Conservation (phyloP, 1,139 yeast genomes). For the Suhomyces choctaworum region DNA sequence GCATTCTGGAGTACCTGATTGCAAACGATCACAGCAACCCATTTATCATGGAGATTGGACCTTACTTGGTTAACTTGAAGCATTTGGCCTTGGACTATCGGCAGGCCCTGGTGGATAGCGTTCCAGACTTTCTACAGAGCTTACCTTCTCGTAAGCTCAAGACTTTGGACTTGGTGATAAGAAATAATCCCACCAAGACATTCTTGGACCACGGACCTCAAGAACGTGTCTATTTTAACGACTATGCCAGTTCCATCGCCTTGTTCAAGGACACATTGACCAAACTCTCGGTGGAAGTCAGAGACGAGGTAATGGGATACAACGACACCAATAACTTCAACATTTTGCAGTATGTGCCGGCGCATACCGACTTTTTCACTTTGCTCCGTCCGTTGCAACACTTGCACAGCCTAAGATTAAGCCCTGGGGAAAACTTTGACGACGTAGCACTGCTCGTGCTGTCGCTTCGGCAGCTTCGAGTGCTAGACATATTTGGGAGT, state of each 20-base stretch:
- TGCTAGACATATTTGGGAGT: slow-evolving; percentile 50
- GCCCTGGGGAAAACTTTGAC: slow-evolving; percentile 32
- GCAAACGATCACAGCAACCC: slow-evolving; percentile 7
- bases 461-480: slow-evolving; percentile 30
- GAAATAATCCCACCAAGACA: slow-evolving; percentile 41
- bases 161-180: slow-evolving; percentile 45
- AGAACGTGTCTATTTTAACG: slow-evolving; percentile 22
- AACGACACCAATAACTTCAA: slow-evolving; percentile 8
- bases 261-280: slow-evolving; percentile 23
- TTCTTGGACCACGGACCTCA: slow-evolving; percentile 17
- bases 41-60: slow-evolving; percentile 31
- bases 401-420: slow-evolving; percentile 41
- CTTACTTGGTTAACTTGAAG: slow-evolving; percentile 26
- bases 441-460: slow-evolving; percentile 27
- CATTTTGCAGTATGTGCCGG: slow-evolving; percentile 12
- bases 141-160: slow-evolving; percentile 17
- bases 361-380: slow-evolving; percentile 12
- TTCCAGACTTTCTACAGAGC: slow-evolving; percentile 36
- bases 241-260: slow-evolving; percentile 32
- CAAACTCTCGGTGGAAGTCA: slow-evolving; percentile 45
- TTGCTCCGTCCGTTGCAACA: slow-evolving; percentile 16
- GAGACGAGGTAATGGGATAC: slow-evolving; percentile 27
- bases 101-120: slow-evolving; percentile 44
- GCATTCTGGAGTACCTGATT: slow-evolving; percentile 30
- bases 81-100: slow-evolving; percentile 45